These are phyloP conservation scores for Candida gigantensis DNA, from an alignment of 1,139 yeast genomes.

Conservation along the genomic window DNA sequence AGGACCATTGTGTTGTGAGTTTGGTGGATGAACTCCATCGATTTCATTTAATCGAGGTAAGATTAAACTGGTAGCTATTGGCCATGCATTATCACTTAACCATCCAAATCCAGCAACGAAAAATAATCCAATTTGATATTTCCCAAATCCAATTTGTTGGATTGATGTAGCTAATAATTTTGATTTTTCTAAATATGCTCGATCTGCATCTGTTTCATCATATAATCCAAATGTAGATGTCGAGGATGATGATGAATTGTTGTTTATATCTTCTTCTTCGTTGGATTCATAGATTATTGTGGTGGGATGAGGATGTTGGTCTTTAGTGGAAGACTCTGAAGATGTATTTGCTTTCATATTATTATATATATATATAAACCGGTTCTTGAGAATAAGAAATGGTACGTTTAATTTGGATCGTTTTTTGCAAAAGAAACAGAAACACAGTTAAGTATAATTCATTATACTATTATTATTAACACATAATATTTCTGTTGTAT, in stretches of 20 bases:
- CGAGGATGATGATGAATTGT: neutral
- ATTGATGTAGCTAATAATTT: slow-evolving; percentile 35
- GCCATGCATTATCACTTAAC: slow-evolving; percentile 49
- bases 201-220: slow-evolving; percentile 23
- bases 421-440: too few relatives aligned
- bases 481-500: too few relatives aligned
- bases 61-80: slow-evolving; percentile 39
- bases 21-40: slow-evolving; percentile 43
- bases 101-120: slow-evolving; percentile 49
- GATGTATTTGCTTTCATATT: too few relatives aligned
- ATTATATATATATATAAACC: too few relatives aligned
- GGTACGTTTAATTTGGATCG: too few relatives aligned
- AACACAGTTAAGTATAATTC: too few relatives aligned
- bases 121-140: slow-evolving; percentile 42
- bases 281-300: too few relatives aligned
- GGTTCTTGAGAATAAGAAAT: too few relatives aligned
- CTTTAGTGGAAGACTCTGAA: too few relatives aligned
- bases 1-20: slow-evolving; percentile 30
- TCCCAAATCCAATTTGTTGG: slow-evolving; percentile 45
- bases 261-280: slow-evolving; percentile 1
- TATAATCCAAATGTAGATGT: slow-evolving; percentile 15
- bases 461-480: too few relatives aligned
- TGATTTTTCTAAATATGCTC: slow-evolving; percentile 35
- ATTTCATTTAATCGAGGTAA: slow-evolving; percentile 34
- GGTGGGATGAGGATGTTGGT: too few relatives aligned